Evolutionary conservation across 2,329 filamentous ascomycete genomes (phyloP), one percentile per base, ranked within the genome.

Genomic region (Penicillium sp.): DNA sequence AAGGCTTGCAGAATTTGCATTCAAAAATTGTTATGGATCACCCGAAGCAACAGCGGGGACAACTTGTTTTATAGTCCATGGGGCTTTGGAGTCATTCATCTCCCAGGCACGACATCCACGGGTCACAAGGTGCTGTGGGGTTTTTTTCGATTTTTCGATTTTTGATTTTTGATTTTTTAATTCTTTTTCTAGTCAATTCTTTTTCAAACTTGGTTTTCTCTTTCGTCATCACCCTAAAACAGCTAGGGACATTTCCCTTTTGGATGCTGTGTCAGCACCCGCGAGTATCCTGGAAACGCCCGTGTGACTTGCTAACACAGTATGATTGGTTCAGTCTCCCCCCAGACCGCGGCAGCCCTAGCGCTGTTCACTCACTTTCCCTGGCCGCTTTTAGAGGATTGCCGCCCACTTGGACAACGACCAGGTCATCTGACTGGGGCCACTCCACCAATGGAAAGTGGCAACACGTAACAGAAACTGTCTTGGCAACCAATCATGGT

Each of bases 391-490:
- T 64, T 54, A 55, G 11, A 4, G 27, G n/a, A 34, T 34, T 18
- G 39, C 55, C 52, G 52, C 44, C 51, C 39, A n/a, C 41, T 23
- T 16, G 45, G 38, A 29, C 29, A 51, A 44, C 27, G 36, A 47
- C 40, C 47, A 50, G 51, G 65, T 73, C 70, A 72, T 70, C 67
- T 73, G 70, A 72, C 67, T 57, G 40, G 51, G 19, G 42, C 45
- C 45, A 26, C 52, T 40, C 43, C 46, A 54, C 55, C 62, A 61
- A 50, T 61, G 30, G 32, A 52, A 42, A 49, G 57, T 61, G 57
- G 57, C 61, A 50, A 67, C 62, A 73, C 71, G 70, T 74, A 74
- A 74, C 58, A 70, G 67, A 73, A 74, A 73, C 61, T 51, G 36
- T n/a, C 13, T 4, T 1, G 1, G 2, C 18, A 45, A 39, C 71